Conservation (phyloP, 2,329 filamentous ascomycete species). For the Cercospora janseana region DNA sequence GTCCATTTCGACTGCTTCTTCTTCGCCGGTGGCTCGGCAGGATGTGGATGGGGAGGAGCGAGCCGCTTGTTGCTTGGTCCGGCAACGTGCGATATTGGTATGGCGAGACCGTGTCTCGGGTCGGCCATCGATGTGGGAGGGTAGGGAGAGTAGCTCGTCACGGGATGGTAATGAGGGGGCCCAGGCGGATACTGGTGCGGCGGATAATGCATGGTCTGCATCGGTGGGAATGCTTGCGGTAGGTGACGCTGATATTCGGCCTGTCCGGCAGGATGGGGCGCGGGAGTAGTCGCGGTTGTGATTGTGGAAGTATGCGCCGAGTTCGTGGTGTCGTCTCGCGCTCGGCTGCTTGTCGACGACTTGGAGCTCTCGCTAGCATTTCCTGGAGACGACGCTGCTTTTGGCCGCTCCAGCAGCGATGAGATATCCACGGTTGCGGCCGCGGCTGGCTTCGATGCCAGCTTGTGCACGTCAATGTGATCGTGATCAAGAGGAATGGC, state of each 20-base stretch:
- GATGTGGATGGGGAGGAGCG: conserved; percentile 47
- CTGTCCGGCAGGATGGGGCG: conserved; percentile 25
- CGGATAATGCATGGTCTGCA: conserved; percentile 34
- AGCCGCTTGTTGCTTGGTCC: conserved; percentile 41
- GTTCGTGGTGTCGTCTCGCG: conserved; percentile 26
- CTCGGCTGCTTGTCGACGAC: conserved; percentile 31
- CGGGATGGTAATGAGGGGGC: conserved; percentile 29
- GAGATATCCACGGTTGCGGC: conserved; percentile 92
- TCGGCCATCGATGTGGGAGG: conserved; percentile 31
- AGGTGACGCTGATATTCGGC: conserved; percentile 23
- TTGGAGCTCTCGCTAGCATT: conserved; percentile 45
- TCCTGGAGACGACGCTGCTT: conserved; percentile 64
- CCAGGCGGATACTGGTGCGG: conserved; percentile 25
- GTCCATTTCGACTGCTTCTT: conserved; percentile 99
- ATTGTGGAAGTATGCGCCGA: conserved; percentile 26
- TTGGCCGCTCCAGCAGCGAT: conserved; percentile 74
- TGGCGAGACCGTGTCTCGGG: conserved; percentile 29
- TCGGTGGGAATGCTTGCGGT: conserved; percentile 27
- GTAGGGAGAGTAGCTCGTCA: conserved; percentile 32
- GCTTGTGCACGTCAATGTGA: conserved; percentile 39
- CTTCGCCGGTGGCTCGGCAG: conserved; percentile 69
- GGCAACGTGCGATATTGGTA: conserved; percentile 45
- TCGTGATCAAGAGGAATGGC: not conserved
- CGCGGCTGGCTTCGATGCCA: conserved; percentile 44
- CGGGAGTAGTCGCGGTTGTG: conserved; percentile 28